These are phyloP conservation scores for Filosporella fistucella DNA, from an alignment of 495 filamentous ascomycete species.

Conservation along the genomic window DNA sequence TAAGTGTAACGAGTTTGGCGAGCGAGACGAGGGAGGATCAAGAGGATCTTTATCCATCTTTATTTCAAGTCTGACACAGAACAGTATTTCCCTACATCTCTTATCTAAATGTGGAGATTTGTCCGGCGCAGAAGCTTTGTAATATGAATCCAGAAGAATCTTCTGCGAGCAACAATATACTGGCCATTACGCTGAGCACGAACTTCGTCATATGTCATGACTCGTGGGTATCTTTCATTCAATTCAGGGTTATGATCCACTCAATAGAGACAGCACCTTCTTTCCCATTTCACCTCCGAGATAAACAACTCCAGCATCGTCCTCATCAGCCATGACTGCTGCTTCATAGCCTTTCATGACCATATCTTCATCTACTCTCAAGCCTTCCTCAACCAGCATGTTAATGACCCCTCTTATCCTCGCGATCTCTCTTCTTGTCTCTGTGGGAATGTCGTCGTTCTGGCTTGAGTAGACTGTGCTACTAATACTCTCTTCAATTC, in stretches of 20 bases:
- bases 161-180: too few species aligned
- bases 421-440: constrained; percentile 83
- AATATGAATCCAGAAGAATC: too few species aligned
- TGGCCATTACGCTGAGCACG: too few species aligned
- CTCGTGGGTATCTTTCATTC: constrained; percentile 2
- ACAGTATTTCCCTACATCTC: too few species aligned
- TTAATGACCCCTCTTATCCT: constrained; percentile 73
- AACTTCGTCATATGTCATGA: too few species aligned
- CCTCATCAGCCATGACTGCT: constrained; percentile 59
- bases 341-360: constrained; percentile 78
- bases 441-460: constrained; percentile 73
- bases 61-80: too few species aligned
- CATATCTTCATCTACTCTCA: constrained; percentile 89
- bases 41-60: too few species aligned
- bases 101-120: too few species aligned
- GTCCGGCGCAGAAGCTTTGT: too few species aligned
- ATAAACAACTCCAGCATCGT: constrained; percentile 52
- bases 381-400: constrained; percentile 72
- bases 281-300: constrained; percentile 68
- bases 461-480: constrained; percentile 78
- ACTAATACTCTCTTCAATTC: constrained; percentile 74
- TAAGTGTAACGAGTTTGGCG: too few species aligned
- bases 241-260: constrained; percentile 27
- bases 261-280: constrained; percentile 57
- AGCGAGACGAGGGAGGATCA: too few species aligned